Evolutionary conservation across 345 rosid genomes (phyloP).

Genomic region (Salix exigua): DNA sequence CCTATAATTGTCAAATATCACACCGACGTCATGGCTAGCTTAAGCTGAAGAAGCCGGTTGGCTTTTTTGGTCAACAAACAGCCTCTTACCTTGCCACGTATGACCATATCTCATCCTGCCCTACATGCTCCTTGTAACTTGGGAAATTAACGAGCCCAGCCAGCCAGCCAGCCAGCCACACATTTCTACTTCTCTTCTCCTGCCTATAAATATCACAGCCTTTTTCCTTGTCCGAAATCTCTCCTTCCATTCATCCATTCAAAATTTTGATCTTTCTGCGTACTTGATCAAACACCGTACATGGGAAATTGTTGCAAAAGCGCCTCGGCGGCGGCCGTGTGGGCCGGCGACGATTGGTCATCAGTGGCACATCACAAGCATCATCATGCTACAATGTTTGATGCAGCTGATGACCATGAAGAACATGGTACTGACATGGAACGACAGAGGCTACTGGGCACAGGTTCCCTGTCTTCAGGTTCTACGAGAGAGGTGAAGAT

Average conservation of each 20-base stretch:
- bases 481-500: slow-evolving; percentile 53
- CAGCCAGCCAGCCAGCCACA: no score
- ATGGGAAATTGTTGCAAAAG: slow-evolving; percentile 48
- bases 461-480: slow-evolving; percentile 4
- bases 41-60: background rate
- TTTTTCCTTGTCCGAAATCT: slow-evolving; percentile 13
- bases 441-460: slow-evolving; percentile 19
- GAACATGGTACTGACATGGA: background rate
- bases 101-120: background rate
- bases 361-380: background rate
- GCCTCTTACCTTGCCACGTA: background rate
- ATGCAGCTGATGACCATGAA: background rate
- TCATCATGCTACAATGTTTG: background rate
- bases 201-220: slow-evolving; percentile 2
- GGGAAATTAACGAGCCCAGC: background rate
- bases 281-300: background rate
- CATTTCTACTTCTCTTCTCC: background rate
- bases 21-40: background rate
- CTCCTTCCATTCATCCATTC: background rate
- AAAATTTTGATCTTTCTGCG: background rate
- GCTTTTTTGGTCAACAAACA: slow-evolving; percentile 11
- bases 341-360: slow-evolving; percentile 46
- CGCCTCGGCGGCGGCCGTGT: slow-evolving; percentile 12
- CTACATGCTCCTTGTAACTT: background rate
- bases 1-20: background rate